These are phyloP conservation scores for Lachnellula hyalina DNA, from an alignment of 2,329 filamentous ascomycete species.

Conservation along the genomic window DNA sequence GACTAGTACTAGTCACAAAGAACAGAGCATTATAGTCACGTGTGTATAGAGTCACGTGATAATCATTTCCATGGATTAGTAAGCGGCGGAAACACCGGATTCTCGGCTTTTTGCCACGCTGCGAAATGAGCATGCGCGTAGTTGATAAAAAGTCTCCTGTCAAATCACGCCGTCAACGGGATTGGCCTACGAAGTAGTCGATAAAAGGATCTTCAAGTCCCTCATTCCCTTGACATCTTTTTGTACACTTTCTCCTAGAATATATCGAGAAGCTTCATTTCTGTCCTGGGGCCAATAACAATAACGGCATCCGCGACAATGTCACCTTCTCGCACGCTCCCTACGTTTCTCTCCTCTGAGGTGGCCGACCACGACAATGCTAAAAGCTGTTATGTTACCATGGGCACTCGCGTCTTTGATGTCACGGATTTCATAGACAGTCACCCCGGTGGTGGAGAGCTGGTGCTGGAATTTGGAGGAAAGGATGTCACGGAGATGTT, in stretches of 20 bases:
- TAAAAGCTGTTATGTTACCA: conserved; percentile 87
- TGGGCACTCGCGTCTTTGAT: conserved; percentile 90
- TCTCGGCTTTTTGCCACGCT: neutral
- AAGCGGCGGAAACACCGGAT: neutral
- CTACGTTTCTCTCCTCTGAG: conserved; percentile 75
- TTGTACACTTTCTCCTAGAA: neutral
- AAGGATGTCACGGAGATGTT: conserved; percentile 81
- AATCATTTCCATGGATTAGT: too few species aligned
- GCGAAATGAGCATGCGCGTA: neutral
- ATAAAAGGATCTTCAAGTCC: neutral
- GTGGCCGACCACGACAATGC: conserved; percentile 73
- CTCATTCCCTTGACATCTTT: neutral
- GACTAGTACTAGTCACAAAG: too few species aligned
- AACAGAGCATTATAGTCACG: too few species aligned
- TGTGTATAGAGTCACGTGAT: too few species aligned
- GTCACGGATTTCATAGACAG: conserved; percentile 85
- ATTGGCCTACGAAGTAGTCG: neutral
- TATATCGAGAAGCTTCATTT: neutral
- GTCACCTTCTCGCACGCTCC: conserved; percentile 79
- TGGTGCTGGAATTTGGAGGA: conserved; percentile 85
- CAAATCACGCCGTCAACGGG: neutral
- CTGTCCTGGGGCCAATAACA: neutral
- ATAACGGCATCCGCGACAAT: conserved; percentile 20
- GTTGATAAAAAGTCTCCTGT: neutral
- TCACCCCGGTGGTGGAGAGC: conserved; percentile 83